Conservation (phyloP, 331 rosid species). For the Saraca asoca region DNA sequence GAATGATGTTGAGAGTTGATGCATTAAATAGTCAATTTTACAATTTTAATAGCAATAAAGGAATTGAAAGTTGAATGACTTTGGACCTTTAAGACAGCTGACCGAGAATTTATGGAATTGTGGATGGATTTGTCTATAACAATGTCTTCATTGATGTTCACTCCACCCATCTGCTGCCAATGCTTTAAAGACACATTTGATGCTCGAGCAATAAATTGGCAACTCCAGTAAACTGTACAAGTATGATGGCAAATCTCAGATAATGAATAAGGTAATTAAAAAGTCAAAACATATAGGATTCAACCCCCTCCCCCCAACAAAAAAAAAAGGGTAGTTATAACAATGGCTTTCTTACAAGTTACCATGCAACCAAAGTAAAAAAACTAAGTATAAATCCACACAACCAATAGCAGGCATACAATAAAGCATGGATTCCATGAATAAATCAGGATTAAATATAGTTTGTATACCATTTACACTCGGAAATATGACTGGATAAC, state of each 20-base stretch:
- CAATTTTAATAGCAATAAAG: conserved; percentile 20
- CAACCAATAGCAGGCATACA: conserved; percentile 23
- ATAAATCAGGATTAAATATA: conserved; percentile 13
- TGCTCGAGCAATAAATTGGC: conserved; percentile 90
- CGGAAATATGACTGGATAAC: conserved; percentile 97
- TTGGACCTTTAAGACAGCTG: conserved; percentile 84
- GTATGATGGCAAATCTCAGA: background rate
- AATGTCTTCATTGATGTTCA: conserved; percentile 77
- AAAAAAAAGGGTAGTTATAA: too few species aligned
- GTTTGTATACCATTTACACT: conserved; percentile 79
- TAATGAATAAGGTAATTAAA: background rate
- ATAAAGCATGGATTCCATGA: background rate
- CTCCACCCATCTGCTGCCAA: conserved; percentile 97
- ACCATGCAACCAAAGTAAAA: too few species aligned
- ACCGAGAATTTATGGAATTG: conserved; percentile 79
- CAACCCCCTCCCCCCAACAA: background rate
- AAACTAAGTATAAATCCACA: background rate
- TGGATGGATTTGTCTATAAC: conserved; percentile 87
- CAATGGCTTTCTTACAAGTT: too few species aligned
- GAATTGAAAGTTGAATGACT: conserved; percentile 18
- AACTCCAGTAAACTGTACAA: conserved; percentile 88
- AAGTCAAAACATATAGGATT: too few species aligned
- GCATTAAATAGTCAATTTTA: conserved; percentile 19
- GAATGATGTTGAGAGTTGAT: conserved; percentile 6
- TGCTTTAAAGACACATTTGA: conserved; percentile 83